Evolutionary conservation across 148 eudicot genomes (phyloP), one percentile per base, ranked within the genome.

Genomic region (Cornus kousa): DNA sequence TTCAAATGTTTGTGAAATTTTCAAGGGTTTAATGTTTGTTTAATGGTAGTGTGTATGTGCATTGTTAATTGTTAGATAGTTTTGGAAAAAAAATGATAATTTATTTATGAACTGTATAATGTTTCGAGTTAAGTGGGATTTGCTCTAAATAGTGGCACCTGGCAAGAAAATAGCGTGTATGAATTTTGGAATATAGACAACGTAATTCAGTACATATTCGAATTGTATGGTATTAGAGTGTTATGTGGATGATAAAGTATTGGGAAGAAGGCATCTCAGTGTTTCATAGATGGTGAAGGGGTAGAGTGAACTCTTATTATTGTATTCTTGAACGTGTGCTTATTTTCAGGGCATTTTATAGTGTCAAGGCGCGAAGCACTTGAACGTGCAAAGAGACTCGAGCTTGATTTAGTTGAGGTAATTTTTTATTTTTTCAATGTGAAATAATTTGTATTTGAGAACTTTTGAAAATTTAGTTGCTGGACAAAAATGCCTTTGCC

Each of bases 371-470:
- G 39, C 62, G 90, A 89, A 85, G 97, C 98, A 33, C 62, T 90
- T 71, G 66, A 74, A 20, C 93, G 87, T 74, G 98, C 97, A 67
- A 83, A 60, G 69, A 46, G 32, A 10, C 89, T 84, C 67, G 35
- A 83, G 10, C 83, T 85, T 78, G 98, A 94, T 71, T 86, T 94
- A 83, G 93, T 94, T 67, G 95, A 92, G 98, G 98, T 94, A 83
- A 78, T 67, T 55, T 76, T 23, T 32, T 8, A 19, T 43, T 39
- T 7, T 60, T 40, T 64, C 32, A 67, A 13, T 28, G n/a, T 10
- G 8, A 20, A 62, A 17, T n/a, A 1, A 53, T 16, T 12, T 53
- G 19, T 53, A 16, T 12, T 57, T 62, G 66, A 62, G 23, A 57
- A 57, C 64, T 57, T 14, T 13, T 11, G 64, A 57, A 57, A 57